These are phyloP conservation scores for Stemphylium lycopersici DNA, from an alignment of 2,329 filamentous ascomycete species.

Conservation along the genomic window DNA sequence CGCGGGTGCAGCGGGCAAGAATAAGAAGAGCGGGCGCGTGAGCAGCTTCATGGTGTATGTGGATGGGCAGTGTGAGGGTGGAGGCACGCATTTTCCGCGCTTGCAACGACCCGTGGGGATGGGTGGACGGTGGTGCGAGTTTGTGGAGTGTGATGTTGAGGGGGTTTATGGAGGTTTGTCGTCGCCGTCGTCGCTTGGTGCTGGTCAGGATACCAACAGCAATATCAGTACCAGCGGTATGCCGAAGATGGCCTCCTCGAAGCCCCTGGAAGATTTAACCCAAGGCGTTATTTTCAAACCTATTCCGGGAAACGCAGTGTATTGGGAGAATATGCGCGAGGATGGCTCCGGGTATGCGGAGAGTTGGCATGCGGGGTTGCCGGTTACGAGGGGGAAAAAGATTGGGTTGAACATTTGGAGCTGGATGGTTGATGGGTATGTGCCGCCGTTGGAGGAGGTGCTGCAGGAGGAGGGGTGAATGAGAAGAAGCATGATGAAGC, in stretches of 20 bases:
- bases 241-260: not conserved
- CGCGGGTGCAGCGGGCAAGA: constrained; percentile 20
- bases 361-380: constrained; percentile 66
- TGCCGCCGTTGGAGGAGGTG: constrained; percentile 15
- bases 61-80: constrained; percentile 58
- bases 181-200: not conserved
- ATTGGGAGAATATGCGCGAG: constrained; percentile 65
- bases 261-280: constrained; percentile 14
- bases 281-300: constrained; percentile 64
- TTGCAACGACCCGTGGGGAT: constrained; percentile 51
- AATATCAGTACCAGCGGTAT: constrained; percentile 24
- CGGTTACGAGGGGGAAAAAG: constrained; percentile 62
- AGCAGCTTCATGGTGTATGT: constrained; percentile 70
- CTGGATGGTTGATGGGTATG: constrained; percentile 58
- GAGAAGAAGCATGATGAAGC: not conserved
- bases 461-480: not conserved
- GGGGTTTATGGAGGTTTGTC: not conserved
- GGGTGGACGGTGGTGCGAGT: constrained; percentile 61
- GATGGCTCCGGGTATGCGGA: constrained; percentile 64
- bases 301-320: constrained; percentile 64
- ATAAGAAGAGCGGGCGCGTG: constrained; percentile 50
- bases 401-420: constrained; percentile 70
- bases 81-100: constrained; percentile 66
- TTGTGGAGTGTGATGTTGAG: constrained; percentile 58
- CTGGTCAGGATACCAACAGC: too few relatives aligned